These are phyloP conservation scores for Fusarium sarcochroum DNA, from an alignment of 2,329 filamentous ascomycete species.

Conservation along the genomic window DNA sequence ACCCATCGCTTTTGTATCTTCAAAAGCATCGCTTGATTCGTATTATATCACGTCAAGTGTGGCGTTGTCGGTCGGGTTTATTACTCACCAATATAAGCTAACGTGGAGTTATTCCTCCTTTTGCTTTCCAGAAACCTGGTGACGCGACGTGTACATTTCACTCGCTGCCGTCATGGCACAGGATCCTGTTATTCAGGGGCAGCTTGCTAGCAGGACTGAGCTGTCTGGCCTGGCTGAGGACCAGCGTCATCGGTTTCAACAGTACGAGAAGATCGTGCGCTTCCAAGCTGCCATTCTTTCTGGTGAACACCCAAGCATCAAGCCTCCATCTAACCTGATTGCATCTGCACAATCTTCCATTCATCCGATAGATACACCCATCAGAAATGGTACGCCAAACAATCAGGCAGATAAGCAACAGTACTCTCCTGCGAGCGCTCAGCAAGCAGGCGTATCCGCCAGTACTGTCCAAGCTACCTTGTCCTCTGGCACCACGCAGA, in stretches of 20 bases:
- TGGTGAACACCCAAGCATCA: constrained; percentile 78
- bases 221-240: constrained; percentile 57
- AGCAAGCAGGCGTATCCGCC: constrained; percentile 43
- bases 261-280: constrained; percentile 85
- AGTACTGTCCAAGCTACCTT: constrained; percentile 6
- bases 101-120: constrained; percentile 20
- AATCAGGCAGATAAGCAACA: constrained; percentile 50
- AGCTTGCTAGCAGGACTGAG: constrained; percentile 30
- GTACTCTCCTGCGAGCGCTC: constrained; percentile 56
- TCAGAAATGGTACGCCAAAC: constrained; percentile 26
- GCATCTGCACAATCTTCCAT: constrained; percentile 38
- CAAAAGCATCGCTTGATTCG: constrained; percentile 23
- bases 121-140: constrained; percentile 31
- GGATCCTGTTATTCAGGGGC: constrained; percentile 36
- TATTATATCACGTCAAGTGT: constrained; percentile 26
- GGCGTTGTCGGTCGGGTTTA: constrained; percentile 22
- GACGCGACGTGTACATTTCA: constrained; percentile 43
- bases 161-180: constrained; percentile 49
- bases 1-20: constrained; percentile 21
- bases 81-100: constrained; percentile 27
- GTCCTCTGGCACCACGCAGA: constrained; percentile 47
- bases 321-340: constrained; percentile 62
- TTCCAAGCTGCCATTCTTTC: constrained; percentile 86
- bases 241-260: constrained; percentile 70
- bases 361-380: constrained; percentile 43